Percentiles rank a stretch among this genome's conserved stretches.
phyloP scores from a whole-genome alignment of 768 basidiomycete species.

The Suillus clintonianus region DNA sequence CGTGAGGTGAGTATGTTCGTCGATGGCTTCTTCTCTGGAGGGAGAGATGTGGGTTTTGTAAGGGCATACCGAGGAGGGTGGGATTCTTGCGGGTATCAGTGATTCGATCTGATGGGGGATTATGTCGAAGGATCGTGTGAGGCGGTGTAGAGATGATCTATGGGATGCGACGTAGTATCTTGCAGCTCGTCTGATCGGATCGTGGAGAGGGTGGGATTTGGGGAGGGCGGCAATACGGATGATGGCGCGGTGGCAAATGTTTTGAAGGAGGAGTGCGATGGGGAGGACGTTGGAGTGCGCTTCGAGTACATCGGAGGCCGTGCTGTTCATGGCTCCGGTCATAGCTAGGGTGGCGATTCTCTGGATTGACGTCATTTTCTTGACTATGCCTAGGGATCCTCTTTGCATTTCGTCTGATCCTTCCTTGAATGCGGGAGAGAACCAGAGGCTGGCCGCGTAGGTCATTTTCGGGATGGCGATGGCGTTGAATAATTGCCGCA shows the following conservation, averaged over 20 bases:
- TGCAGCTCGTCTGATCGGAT: neutral
- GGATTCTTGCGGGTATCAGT: too few species aligned
- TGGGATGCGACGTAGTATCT: neutral
- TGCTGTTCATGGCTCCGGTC: conserved; percentile 13
- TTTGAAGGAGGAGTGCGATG: conserved; percentile 6
- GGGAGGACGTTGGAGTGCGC: conserved; percentile 20
- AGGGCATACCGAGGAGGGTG: too few species aligned
- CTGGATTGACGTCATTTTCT: neutral
- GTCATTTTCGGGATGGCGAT: conserved; percentile 8
- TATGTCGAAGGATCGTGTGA: neutral
- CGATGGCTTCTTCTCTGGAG: too few species aligned
- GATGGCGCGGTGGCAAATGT: conserved; percentile 2
- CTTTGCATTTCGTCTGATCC: neutral
- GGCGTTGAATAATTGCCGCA: conserved; percentile 24
- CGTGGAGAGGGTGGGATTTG: neutral
- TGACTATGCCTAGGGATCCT: conserved; percentile 5
- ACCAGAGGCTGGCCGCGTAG: conserved; percentile 20
- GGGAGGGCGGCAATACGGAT: conserved; percentile 15
- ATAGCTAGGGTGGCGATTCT: conserved; percentile 5
- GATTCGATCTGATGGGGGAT: too few species aligned
- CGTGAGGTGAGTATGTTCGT: too few species aligned
- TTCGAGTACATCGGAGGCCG: conserved; percentile 18
- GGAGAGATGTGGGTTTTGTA: too few species aligned
- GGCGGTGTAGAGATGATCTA: neutral
- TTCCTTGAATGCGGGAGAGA: conserved; percentile 11